Base-by-base conservation (phyloP, 2,329 filamentous ascomycete species). In the Fusarium sp. region DNA sequence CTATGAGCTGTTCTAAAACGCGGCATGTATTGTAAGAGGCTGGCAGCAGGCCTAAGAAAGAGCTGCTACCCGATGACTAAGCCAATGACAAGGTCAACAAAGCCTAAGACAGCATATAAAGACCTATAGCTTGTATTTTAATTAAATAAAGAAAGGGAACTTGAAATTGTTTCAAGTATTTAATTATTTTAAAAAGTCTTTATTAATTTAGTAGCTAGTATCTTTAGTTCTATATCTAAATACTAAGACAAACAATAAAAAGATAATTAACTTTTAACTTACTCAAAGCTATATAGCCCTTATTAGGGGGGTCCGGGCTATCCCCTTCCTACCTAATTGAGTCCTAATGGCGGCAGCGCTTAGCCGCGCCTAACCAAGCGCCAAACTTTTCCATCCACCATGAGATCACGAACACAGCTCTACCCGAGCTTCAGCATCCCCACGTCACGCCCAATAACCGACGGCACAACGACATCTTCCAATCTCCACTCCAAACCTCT, bases 331-430 rank as follows among this genome's bases (percentile, higher is more conserved):
- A 24, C 24, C 24, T 24, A 32, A 60, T 14, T 20, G 32, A 39
- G 42, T 47, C 41, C 18, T 5, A n/a, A 30, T 20, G 28, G 62
- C 65, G 59, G 56, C 56, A 26, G 66, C 62, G 73, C 75, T 77
- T 78, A 68, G 10, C 42, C 66, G 76, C 76, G 76, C 57, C 65
- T 77, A 78, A 66, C 15, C 36, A 76, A 61, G 66, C 76, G 76
- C 76, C 72, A 55, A 55, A 58, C 48, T 69, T 77, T 78, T 75
- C 55, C 62, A 47, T 57, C 63, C 63, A 35, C 66, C 62, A 78
- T 78, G 76, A 78, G 76, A 78, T 78, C 76, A 78, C 76, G 48
- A 78, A 77, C 66, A 66, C 71, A 63, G 65, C 76, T 77, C 62
- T 61, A 61, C 60, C 60, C 63, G 53, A 74, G 75, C 66, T 72